Percentiles rank a stretch among this genome's conserved stretches.
phyloP scores from a whole-genome alignment of 2,329 filamentous ascomycete genomes.

The Plenodomus biglobosus region DNA sequence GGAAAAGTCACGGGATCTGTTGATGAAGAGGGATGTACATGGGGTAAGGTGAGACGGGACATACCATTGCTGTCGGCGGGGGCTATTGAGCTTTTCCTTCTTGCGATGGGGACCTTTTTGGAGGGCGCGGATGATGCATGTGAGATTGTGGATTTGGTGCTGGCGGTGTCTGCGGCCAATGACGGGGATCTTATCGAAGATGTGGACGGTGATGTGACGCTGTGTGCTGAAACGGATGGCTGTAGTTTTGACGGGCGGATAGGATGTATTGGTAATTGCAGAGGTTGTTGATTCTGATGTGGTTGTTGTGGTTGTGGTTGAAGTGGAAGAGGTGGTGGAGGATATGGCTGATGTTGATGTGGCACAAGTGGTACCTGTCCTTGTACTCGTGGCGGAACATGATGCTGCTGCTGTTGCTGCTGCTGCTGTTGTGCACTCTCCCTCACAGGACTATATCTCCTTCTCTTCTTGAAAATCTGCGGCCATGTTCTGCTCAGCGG shows the following conservation, averaged over 20 bases:
- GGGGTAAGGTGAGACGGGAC: too few species aligned
- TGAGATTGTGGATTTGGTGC: conserved; percentile 28
- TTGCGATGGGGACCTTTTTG: conserved; percentile 28
- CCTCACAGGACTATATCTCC: conserved; percentile 33
- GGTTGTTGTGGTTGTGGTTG: not conserved
- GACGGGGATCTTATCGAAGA: conserved; percentile 24
- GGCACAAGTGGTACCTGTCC: not conserved
- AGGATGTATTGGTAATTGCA: conserved; percentile 19
- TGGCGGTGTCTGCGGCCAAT: conserved; percentile 24
- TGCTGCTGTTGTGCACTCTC: conserved; percentile 28
- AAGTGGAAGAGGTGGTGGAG: not conserved
- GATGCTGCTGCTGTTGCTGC: conserved; percentile 7
- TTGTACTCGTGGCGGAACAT: not conserved
- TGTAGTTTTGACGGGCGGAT: conserved; percentile 15
- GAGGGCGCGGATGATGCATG: conserved; percentile 26
- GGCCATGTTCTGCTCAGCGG: conserved; percentile 36
- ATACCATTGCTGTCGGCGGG: conserved; percentile 29
- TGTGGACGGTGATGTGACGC: conserved; percentile 12
- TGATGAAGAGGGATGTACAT: not conserved
- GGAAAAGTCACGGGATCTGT: conserved; percentile 6
- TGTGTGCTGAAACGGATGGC: conserved; percentile 11
- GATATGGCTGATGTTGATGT: not conserved
- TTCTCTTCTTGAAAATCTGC: conserved; percentile 36
- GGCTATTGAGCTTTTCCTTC: conserved; percentile 22
- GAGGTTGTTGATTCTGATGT: conserved; percentile 9